Base-by-base conservation (phyloP, 495 filamentous ascomycete species). In the Viridothelium virens region DNA sequence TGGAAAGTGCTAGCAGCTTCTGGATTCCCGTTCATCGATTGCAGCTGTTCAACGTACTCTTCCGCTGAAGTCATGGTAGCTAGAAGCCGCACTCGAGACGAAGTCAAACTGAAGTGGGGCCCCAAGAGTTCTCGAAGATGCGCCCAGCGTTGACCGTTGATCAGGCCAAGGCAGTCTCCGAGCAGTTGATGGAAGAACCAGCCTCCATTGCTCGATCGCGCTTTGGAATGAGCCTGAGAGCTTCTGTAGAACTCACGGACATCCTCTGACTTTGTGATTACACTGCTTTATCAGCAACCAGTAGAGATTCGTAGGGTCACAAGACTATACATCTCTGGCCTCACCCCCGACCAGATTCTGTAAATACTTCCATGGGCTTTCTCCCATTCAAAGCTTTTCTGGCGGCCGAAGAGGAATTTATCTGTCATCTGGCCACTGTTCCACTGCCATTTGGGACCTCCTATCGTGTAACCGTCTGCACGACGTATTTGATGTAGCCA, bases 121-220 rank as follows among this genome's bases (percentile, higher is more conserved):
- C 12, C 39, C 39, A 44, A 5, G 5, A 6, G 6, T 6, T 44
- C 39, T 12, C 5, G 39, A 6, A 44, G 5, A 6, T 12, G 11
- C 12, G 12, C 7, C 56, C 73, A 79, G 34, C 67, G 34, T 10
- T 56, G 37, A 1, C 70, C 66, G 62, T 71, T 79, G 36, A 79
- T 63, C 12, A 80, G 47, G 3, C 77, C 78, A 2, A 80, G 39
- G 59, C 77, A 78, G 38, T 74, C 31, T 1, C 79, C 79, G 0
- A 80, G 70, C 4, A 79, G 63, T 61, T 75, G 63, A 34, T 72
- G 65, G 63, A 79, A 68, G 0, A 78, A 62, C 63, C 69, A 77
- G 12, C 78, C 78, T 0, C 37, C 67, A 39, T 66, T 68, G 33
- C 62, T 65, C 41, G 62, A 61, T 16, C 2, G 16, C 3, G 66